These are phyloP conservation scores for Jamesozyma piceae DNA, from an alignment of 805 yeast species.

Conservation along the genomic window DNA sequence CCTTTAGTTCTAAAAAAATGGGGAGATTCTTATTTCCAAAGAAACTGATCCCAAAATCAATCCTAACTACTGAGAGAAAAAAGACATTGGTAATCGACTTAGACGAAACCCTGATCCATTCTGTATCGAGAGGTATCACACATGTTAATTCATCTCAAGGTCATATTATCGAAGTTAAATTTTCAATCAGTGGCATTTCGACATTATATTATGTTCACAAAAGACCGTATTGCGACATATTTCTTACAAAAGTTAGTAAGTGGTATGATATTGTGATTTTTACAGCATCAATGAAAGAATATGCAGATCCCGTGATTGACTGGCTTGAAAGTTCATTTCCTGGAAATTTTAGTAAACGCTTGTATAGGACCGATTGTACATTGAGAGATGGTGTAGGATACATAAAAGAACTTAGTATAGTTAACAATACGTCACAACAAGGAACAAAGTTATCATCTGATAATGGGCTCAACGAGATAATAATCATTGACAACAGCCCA, in stretches of 20 bases:
- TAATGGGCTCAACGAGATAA: conserved; percentile 40
- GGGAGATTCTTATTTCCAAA: conserved; percentile 38
- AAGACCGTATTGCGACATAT: conserved; percentile 84
- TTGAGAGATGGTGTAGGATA: conserved; percentile 74
- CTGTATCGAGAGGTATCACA: conserved; percentile 53
- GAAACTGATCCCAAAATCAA: conserved; percentile 33
- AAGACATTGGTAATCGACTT: conserved; percentile 75
- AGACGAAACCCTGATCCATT: conserved; percentile 91
- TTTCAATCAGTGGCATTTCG: conserved; percentile 49
- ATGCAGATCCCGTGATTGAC: conserved; percentile 95
- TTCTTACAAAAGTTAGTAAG: conserved; percentile 62
- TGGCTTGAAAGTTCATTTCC: conserved; percentile 63
- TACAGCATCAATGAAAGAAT: conserved; percentile 90
- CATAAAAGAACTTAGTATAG: conserved; percentile 52
- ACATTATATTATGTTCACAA: conserved; percentile 84
- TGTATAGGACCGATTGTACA: conserved; percentile 73
- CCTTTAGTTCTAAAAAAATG: conserved; percentile 27
- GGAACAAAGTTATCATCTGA: neutral
- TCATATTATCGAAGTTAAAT: conserved; percentile 74
- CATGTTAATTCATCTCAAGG: conserved; percentile 32
- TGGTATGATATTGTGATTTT: conserved; percentile 89
- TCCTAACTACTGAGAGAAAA: conserved; percentile 29
- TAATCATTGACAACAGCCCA: conserved; percentile 90
- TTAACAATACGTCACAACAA: conserved; percentile 3
- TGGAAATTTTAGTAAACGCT: conserved; percentile 47